Evolutionary conservation across 441 rosid genomes (phyloP).

Genomic region (Eutrema salsugineum): DNA sequence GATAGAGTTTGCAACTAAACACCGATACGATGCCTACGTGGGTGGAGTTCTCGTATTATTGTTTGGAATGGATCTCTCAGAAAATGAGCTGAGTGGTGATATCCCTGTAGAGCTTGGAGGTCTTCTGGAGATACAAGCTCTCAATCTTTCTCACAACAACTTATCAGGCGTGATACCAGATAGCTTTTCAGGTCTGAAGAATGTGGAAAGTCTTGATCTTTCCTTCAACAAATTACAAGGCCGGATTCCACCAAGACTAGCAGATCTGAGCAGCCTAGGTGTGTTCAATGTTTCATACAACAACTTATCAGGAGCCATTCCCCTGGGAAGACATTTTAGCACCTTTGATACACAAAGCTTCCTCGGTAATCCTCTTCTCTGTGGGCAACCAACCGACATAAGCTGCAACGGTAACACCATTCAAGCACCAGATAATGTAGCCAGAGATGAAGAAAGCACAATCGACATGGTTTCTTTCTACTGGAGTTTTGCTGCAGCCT

Average conservation of each 20-base stretch:
- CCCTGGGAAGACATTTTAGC: constrained; percentile 11
- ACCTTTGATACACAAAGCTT: constrained; percentile 19
- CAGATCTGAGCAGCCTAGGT: background rate
- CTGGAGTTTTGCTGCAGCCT: constrained; percentile 1
- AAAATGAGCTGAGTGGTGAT: constrained; percentile 17
- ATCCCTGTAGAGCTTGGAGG: constrained; percentile 21
- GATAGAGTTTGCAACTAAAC: constrained; percentile 9
- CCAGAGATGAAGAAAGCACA: background rate
- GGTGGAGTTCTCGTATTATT: background rate
- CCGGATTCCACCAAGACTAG: constrained; percentile 8
- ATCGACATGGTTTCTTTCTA: constrained; percentile 14
- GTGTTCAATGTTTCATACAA: constrained; percentile 24
- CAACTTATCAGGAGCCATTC: constrained; percentile 24
- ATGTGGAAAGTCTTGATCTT: constrained; percentile 28
- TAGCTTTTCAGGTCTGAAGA: background rate
- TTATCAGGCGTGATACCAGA: constrained; percentile 5
- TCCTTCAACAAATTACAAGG: constrained; percentile 27
- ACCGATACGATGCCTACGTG: background rate
- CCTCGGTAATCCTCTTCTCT: constrained; percentile 8
- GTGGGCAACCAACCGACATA: background rate
- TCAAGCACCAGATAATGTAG: background rate
- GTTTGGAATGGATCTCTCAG: constrained; percentile 20
- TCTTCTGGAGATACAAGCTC: background rate
- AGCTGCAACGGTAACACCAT: background rate
- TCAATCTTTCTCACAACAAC: constrained; percentile 20